These are phyloP conservation scores for Dalbergia oliveri DNA, from an alignment of 306 rosid genomes.

Conservation along the genomic window DNA sequence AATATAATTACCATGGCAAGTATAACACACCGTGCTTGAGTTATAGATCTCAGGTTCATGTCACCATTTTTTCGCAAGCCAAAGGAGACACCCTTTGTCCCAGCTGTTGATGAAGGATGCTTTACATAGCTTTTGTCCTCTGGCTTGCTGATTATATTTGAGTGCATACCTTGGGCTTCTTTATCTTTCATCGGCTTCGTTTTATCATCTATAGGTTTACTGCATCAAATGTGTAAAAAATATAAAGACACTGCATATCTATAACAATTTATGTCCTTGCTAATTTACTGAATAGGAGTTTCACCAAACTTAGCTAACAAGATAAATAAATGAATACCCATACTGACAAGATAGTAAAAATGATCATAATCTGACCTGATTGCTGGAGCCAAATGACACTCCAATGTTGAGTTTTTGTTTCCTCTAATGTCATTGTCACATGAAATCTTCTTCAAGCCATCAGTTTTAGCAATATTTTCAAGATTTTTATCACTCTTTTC, in stretches of 20 bases:
- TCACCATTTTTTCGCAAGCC: conserved; percentile 52
- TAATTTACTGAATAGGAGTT: conserved; percentile 37
- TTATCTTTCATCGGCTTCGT: conserved; percentile 46
- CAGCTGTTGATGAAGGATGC: conserved; percentile 51
- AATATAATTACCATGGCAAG: conserved; percentile 37
- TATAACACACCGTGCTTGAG: conserved; percentile 57
- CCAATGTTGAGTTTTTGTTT: conserved; percentile 49
- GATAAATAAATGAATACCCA: conserved; percentile 22
- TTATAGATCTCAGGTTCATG: conserved; percentile 45
- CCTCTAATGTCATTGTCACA: conserved; percentile 48
- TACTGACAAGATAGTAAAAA: conserved; percentile 18
- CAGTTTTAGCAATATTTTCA: conserved; percentile 50
- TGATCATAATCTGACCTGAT: conserved; percentile 60
- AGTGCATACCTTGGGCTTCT: conserved; percentile 47
- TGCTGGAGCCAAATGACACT: conserved; percentile 47
- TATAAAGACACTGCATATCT: conserved; percentile 19
- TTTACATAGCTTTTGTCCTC: conserved; percentile 48
- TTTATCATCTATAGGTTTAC: conserved; percentile 52
- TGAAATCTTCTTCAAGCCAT: conserved; percentile 46
- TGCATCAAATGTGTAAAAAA: conserved; percentile 51
- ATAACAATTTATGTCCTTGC: conserved; percentile 1
- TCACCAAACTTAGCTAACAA: conserved; percentile 40
- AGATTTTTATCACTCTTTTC: conserved; percentile 49
- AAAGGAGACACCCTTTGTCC: conserved; percentile 50
- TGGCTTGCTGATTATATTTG: conserved; percentile 45